Conservation (phyloP, 83 land plant genomes). For the Picea abies region DNA sequence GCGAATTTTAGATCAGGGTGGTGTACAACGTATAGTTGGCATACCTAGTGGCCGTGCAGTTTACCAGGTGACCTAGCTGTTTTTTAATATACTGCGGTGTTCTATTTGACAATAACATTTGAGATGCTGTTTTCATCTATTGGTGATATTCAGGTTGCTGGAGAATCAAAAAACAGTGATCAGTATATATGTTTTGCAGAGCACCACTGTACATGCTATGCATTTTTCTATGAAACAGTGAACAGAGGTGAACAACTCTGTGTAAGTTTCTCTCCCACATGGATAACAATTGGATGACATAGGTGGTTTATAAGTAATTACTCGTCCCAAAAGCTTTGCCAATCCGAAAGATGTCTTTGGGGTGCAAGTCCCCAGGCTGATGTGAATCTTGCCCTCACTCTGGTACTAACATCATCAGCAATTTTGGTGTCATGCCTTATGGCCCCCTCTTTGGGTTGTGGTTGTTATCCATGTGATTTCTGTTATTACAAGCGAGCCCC, state of each 20-base stretch:
- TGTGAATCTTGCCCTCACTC: no score
- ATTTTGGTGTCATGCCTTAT: no score
- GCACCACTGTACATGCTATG: conserved; percentile 86
- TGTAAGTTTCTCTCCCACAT: conserved; percentile 39
- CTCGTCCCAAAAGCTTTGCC: no score
- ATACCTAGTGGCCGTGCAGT: conserved; percentile 71
- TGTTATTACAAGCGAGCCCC: no score
- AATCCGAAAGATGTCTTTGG: no score
- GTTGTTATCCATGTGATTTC: no score
- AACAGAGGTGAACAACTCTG: conserved; percentile 84
- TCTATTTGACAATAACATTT: neutral
- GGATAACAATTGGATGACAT: neutral
- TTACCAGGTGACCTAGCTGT: conserved; percentile 57
- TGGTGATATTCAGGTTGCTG: conserved; percentile 60
- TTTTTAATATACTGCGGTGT: neutral
- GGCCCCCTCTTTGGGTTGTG: no score
- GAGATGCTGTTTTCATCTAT: conserved; percentile 11
- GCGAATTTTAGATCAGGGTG: conserved; percentile 85
- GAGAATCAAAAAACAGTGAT: conserved; percentile 76
- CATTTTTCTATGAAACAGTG: conserved; percentile 92
- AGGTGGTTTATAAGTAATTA: no score
- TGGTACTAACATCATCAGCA: no score
- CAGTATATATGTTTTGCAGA: conserved; percentile 82
- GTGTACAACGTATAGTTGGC: conserved; percentile 67
- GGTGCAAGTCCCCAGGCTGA: no score